Conservation (phyloP, 805 yeast genomes). For the Monosporozyma solicola region DNA sequence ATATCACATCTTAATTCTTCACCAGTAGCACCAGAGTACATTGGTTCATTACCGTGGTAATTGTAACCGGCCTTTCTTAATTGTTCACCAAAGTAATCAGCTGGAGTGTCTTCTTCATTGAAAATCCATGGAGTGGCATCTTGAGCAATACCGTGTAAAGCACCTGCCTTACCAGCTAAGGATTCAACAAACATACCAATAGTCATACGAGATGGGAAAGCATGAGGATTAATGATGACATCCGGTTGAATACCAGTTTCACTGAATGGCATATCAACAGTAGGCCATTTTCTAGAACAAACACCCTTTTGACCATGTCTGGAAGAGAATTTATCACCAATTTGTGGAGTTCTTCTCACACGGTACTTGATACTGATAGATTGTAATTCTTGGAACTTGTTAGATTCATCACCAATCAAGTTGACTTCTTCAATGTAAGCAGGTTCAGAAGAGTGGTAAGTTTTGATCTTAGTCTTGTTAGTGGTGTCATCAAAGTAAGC, state of each 20-base stretch:
- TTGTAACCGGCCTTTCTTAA: constrained; percentile 81
- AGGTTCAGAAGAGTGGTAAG: constrained; percentile 89
- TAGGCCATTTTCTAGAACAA: constrained; percentile 97
- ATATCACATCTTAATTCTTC: constrained; percentile 95
- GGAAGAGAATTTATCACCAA: constrained; percentile 96
- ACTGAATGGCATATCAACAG: constrained; percentile 91
- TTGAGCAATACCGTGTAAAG: constrained; percentile 93
- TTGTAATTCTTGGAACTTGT: constrained; percentile 68
- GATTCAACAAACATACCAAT: constrained; percentile 99
- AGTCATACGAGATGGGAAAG: constrained; percentile 99
- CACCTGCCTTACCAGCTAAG: constrained; percentile 98
- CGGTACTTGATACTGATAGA: constrained; percentile 80
- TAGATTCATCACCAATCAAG: constrained; percentile 71
- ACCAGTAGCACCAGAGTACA: constrained; percentile 98
- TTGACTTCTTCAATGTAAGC: constrained; percentile 95
- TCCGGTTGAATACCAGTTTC: constrained; percentile 97
- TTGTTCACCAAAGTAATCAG: constrained; percentile 96
- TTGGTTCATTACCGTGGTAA: constrained; percentile 97
- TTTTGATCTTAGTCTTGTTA: constrained; percentile 85
- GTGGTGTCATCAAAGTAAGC: constrained; percentile 86
- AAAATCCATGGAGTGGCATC: constrained; percentile 97
- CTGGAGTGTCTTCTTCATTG: constrained; percentile 87
- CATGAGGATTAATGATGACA: constrained; percentile 95
- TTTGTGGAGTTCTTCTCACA: constrained; percentile 82
- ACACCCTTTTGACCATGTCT: constrained; percentile 99